Percentiles rank a stretch among this genome's conserved stretches.
Evolutionary conservation across 2,329 filamentous ascomycete species (phyloP).

Genomic region (Alternaria angustiovoidea): DNA sequence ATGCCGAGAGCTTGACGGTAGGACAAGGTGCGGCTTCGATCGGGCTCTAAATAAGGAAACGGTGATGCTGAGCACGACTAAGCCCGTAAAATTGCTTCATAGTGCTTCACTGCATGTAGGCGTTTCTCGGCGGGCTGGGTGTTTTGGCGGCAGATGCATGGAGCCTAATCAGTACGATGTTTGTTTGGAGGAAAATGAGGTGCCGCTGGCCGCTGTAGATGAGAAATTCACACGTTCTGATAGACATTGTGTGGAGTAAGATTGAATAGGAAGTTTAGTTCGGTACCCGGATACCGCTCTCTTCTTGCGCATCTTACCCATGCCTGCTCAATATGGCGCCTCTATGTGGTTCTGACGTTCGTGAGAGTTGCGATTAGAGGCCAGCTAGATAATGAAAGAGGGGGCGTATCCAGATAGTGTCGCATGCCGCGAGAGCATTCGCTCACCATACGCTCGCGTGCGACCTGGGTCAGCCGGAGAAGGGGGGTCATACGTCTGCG

Average conservation of each 20-base stretch:
- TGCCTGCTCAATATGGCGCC: background rate
- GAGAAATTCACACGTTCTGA: background rate
- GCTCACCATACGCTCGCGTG: slow-evolving; percentile 11
- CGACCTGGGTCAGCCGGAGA: slow-evolving; percentile 17
- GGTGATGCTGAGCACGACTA: slow-evolving; percentile 1
- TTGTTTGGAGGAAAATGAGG: background rate
- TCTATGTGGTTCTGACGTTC: background rate
- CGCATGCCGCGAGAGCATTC: slow-evolving; percentile 16
- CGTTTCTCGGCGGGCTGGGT: slow-evolving; percentile 2
- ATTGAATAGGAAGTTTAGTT: background rate
- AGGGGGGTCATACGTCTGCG: slow-evolving; percentile 7
- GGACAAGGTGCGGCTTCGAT: background rate
- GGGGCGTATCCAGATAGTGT: slow-evolving; percentile 13
- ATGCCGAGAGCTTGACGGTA: background rate
- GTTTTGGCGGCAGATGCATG: no score
- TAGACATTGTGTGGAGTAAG: background rate
- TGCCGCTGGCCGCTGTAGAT: background rate
- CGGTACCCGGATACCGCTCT: background rate
- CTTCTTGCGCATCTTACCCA: no score
- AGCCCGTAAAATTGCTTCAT: slow-evolving; percentile 11
- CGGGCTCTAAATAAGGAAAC: background rate
- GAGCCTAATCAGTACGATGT: no score
- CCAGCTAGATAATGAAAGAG: background rate
- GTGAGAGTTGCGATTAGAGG: background rate
- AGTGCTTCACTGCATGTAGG: slow-evolving; percentile 19